phyloP scores from a whole-genome alignment of 257 asterid genomes.

The Fraxinus pennsylvanica region DNA sequence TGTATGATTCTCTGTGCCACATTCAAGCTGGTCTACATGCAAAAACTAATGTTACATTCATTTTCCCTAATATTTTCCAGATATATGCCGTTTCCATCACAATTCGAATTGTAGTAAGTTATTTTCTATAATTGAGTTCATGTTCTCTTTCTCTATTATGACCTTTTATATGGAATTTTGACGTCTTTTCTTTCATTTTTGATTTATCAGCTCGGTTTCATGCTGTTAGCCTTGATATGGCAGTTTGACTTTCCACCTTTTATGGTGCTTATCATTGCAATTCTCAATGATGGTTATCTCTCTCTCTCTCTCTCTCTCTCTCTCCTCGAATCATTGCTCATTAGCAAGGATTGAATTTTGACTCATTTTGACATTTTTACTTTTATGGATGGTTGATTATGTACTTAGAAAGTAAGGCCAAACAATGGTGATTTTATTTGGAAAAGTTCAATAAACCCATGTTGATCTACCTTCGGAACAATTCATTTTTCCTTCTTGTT shows the following conservation, averaged over 20 bases:
- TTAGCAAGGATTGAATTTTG: background rate
- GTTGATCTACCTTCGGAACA: too few relatives aligned
- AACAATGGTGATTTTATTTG: too few relatives aligned
- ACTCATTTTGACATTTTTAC: background rate
- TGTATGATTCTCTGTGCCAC: background rate
- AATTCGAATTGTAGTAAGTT: conserved; percentile 95
- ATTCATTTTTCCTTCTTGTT: too few relatives aligned
- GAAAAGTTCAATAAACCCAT: too few relatives aligned
- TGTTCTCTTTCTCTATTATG: background rate
- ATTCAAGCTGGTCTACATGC: background rate
- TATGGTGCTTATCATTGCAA: conserved; percentile 99
- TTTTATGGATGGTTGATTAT: background rate
- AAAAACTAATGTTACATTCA: conserved; percentile 8
- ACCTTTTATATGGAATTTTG: conserved; percentile 16
- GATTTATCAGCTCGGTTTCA: conserved; percentile 83
- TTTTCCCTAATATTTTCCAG: conserved; percentile 40
- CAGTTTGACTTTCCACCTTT: conserved; percentile 94
- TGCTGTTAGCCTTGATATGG: conserved; percentile 97
- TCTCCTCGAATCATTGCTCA: too few relatives aligned
- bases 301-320: conserved; percentile 19
- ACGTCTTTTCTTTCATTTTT: conserved; percentile 19
- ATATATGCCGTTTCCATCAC: conserved; percentile 98
- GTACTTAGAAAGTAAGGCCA: background rate
- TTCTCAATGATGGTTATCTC: conserved; percentile 81
- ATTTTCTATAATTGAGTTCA: conserved; percentile 8